A percentile compares a stretch with the other conserved stretches of the same genome.
phyloP scores from a whole-genome alignment of 805 yeast species.

The Tetrapisispora namnaoensis region DNA sequence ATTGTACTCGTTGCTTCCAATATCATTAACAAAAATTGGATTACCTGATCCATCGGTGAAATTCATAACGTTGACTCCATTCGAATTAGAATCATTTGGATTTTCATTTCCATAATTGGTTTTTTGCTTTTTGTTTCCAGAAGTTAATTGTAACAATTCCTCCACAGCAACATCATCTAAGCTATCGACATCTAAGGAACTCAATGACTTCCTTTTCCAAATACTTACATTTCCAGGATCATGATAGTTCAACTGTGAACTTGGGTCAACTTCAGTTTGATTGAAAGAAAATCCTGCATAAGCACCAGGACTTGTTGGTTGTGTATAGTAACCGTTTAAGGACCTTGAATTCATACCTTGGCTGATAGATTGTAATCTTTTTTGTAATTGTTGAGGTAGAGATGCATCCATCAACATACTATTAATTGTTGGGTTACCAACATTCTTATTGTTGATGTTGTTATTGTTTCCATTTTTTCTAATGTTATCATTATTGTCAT shows the following conservation, averaged over 20 bases:
- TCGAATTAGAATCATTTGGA: background rate
- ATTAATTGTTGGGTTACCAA: slow-evolving; percentile 9
- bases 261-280: slow-evolving; percentile 5
- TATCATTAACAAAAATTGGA: background rate
- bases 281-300: slow-evolving; percentile 10
- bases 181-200: slow-evolving; percentile 18
- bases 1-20: background rate
- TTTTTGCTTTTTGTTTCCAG: slow-evolving; percentile 14
- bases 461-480: slow-evolving; percentile 3
- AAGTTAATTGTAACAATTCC: slow-evolving; percentile 24
- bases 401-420: slow-evolving; percentile 17
- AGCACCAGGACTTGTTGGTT: slow-evolving; percentile 26
- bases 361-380: slow-evolving; percentile 18
- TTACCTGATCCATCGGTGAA: background rate
- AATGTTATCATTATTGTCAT: background rate
- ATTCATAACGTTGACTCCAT: background rate
- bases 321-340: slow-evolving; percentile 25
- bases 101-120: slow-evolving; percentile 3
- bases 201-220: slow-evolving; percentile 22
- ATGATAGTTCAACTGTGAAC: slow-evolving; percentile 1
- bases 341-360: slow-evolving; percentile 22
- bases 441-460: slow-evolving; percentile 1
- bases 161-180: slow-evolving; percentile 24
- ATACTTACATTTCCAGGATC: slow-evolving; percentile 4
- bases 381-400: slow-evolving; percentile 24